Base-by-base conservation (phyloP, 495 filamentous ascomycete genomes). In the Penicillium manginii region DNA sequence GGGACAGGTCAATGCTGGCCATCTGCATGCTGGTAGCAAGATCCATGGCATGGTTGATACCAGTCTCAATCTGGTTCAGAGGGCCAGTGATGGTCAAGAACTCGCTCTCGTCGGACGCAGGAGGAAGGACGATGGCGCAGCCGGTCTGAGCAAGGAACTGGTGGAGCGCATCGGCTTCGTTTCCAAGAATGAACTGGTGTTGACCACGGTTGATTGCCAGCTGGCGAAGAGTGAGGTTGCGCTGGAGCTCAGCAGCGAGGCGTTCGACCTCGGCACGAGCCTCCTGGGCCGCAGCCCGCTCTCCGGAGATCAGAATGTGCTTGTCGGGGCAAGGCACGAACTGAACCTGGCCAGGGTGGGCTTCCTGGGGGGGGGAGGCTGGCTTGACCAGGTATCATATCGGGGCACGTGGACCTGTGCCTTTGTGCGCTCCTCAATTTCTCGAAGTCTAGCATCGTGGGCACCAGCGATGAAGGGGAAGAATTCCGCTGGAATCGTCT, bases 401-500 rank as follows among this genome's bases (percentile, higher is more conserved):
- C 88, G 84, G 54, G 92, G 92, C 45, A 97, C 86, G 49, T 90
- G 83, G 33, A 97, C 77, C 67, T 88, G 87, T 17, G 94, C 75
- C 52, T 88, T 83, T 23, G 86, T 86, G 48, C 84, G 81, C 57
- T 87, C 74, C 71, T 97, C 90, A 37, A 96, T 80, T 37, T 82
- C 82, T 40, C 83, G 81, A 58, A 90, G 74, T 46, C 83, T 77
- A 32, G 78, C 76, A 66, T 91, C 89, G 66, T 93, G 84, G 14
- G 90, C 84, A 22, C 93, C 93, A 22, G 90, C 88, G 70, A 99
- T 90, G 78, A 98, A 98, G 14, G 93, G 96, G 74, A 92, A 99
- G 70, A 91, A 96, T 69, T 97, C 91, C 18, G 93, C 86, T 2
- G 93, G 93, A 57, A 97, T 88, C 15, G 88, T 83, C 71, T 86